Evolutionary conservation across 352 stramenopile genomes (phyloP), one percentile per base, ranked within the genome.

Genomic region (Phytopythium chamaehyphon): DNA sequence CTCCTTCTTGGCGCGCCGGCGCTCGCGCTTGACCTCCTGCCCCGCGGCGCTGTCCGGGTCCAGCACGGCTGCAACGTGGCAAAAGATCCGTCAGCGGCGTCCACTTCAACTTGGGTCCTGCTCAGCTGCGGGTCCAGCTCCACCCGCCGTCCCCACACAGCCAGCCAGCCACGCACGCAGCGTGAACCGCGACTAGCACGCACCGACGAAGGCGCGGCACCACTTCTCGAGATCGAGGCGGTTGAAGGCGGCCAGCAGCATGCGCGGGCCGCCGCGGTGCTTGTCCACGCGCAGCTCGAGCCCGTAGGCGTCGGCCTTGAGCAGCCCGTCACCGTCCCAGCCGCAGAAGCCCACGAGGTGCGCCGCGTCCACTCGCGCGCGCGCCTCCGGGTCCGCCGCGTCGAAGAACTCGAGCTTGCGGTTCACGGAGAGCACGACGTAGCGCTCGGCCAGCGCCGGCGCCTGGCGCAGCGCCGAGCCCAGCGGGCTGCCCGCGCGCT

Each of bases 141-240:
- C 22, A n/a, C n/a, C n/a, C n/a, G n/a, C n/a, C n/a, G n/a, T n/a
- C n/a, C n/a, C n/a, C n/a, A n/a, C n/a, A n/a, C n/a, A n/a, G n/a
- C n/a, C 18, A 10, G 24, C 43, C 5, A 21, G 12, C 19, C 22
- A 45, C 5, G 26, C 1, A n/a, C 15, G 6, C 22, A 11, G 23
- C n/a, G 10, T 1, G 21, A 10, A 26, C 16, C n/a, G 14, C 14
- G 2, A 36, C 1, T 3, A 23, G 15, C 31, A 59, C 65, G 42
- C 43, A 83, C 72, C 73, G 37, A 88, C 51, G 40, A 91, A 80
- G 1, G 66, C 81, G 36, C 79, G 78, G 59, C 79, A 90, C 83
- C 83, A 93, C 45, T 89, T 87, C 22, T 92, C 82, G 3, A 90
- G 52, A 57, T 93, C 83, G 37, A 91, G 55, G 40, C 83, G 83